phyloP scores from a whole-genome alignment of 1,139 yeast species.

The Nakaseomyces uthaithaninus region DNA sequence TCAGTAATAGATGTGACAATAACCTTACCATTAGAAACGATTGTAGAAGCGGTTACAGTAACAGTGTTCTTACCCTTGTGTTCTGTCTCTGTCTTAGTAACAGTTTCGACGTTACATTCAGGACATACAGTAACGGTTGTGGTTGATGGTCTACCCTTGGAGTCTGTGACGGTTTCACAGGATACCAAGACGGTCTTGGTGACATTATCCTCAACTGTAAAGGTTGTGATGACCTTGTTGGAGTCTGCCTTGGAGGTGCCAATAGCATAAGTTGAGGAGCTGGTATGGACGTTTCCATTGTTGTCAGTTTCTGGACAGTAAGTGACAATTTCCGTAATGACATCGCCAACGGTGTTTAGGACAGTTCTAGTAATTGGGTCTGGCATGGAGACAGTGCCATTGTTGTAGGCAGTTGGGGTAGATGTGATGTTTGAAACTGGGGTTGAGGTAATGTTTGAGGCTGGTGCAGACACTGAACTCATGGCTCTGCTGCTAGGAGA shows the following conservation, averaged over 20 bases:
- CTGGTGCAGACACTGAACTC: neutral
- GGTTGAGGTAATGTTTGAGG: neutral
- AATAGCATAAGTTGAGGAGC: neutral
- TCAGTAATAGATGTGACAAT: slow-evolving; percentile 1
- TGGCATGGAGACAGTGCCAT: slow-evolving; percentile 4
- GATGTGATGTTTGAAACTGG: neutral
- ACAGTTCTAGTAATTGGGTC: slow-evolving; percentile 1
- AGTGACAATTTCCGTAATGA: slow-evolving; percentile 2
- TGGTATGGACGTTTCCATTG: slow-evolving; percentile 3
- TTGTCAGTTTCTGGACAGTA: slow-evolving; percentile 6
- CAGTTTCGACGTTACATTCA: neutral
- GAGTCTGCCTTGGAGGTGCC: slow-evolving; percentile 2
- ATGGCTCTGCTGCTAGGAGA: no score
- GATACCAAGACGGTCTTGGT: neutral
- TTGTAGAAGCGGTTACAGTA: slow-evolving; percentile 1
- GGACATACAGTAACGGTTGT: slow-evolving; percentile 1
- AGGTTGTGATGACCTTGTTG: neutral
- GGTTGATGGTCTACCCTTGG: neutral
- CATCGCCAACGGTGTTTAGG: neutral
- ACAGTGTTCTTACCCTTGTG: neutral
- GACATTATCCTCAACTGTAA: slow-evolving; percentile 4
- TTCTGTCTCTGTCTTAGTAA: neutral
- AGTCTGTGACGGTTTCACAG: slow-evolving; percentile 2
- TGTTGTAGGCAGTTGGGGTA: slow-evolving; percentile 1
- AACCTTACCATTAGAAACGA: neutral